Percentiles rank a stretch among this genome's conserved stretches.
Evolutionary conservation across 2,329 filamentous ascomycete genomes (phyloP).

Genomic region (Pezicula radicicola): DNA sequence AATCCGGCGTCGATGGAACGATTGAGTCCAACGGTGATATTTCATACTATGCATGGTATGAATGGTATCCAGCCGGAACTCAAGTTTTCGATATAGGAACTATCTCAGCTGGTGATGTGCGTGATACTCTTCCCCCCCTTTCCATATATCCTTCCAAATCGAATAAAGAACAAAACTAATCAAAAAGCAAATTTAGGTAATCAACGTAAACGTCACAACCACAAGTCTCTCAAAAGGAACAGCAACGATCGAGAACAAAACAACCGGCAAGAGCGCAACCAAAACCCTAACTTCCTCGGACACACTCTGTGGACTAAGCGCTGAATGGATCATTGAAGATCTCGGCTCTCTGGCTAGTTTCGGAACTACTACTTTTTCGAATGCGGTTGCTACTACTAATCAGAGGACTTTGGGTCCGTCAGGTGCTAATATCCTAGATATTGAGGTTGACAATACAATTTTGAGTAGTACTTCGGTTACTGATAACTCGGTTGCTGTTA

Average conservation of each 20-base stretch:
- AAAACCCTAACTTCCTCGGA: background rate
- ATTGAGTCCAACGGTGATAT: background rate
- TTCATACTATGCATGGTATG: background rate
- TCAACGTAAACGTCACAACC: background rate
- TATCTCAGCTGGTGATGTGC: background rate
- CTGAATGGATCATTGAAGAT: slow-evolving; percentile 2
- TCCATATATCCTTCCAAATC: background rate
- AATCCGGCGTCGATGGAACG: background rate
- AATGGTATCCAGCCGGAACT: background rate
- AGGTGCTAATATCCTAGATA: background rate
- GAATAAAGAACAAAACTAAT: background rate
- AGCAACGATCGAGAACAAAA: background rate
- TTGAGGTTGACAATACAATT: background rate
- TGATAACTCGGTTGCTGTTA: background rate
- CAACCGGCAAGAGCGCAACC: background rate
- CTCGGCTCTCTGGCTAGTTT: background rate
- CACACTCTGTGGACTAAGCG: background rate
- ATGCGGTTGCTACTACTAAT: background rate
- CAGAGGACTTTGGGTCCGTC: background rate
- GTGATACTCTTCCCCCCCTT: background rate
- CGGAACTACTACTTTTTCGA: background rate
- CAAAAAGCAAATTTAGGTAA: background rate
- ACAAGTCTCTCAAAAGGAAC: background rate
- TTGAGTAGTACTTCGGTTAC: background rate
- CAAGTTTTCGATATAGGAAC: background rate